A percentile compares a stretch with the other conserved stretches of the same genome.
Evolutionary conservation across 371 early-diverging fungal genomes (phyloP).

Genomic region (Chytridium lagenaria): DNA sequence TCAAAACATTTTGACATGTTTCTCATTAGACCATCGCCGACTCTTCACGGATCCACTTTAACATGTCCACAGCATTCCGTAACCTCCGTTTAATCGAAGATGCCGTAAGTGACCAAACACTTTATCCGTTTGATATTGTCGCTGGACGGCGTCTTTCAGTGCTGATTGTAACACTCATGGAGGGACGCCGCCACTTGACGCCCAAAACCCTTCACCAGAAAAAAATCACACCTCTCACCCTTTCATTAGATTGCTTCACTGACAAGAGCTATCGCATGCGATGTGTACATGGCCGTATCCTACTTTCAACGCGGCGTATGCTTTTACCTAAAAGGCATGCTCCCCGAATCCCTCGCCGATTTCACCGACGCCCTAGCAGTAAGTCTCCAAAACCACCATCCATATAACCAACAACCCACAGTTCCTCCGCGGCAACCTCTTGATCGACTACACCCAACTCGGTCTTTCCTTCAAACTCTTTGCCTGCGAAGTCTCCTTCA

Average conservation of each 20-base stretch:
- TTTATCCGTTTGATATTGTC: too few species aligned
- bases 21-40: slow-evolving; percentile 81
- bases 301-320: slow-evolving; percentile 91
- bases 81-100: slow-evolving; percentile 76
- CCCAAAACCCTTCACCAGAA: not conserved
- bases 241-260: slow-evolving; percentile 66
- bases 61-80: slow-evolving; percentile 85
- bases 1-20: not conserved
- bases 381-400: not conserved
- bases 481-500: slow-evolving; percentile 87
- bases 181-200: not conserved
- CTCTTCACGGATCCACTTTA: slow-evolving; percentile 92
- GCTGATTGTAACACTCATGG: not conserved
- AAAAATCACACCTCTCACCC: too few species aligned
- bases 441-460: slow-evolving; percentile 94
- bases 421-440: slow-evolving; percentile 80
- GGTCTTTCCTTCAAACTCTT: slow-evolving; percentile 88
- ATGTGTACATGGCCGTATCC: slow-evolving; percentile 89
- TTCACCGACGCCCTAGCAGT: too few species aligned
- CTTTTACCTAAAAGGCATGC: too few species aligned
- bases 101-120: slow-evolving; percentile 70
- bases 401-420: slow-evolving; percentile 15
- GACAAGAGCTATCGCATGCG: slow-evolving; percentile 72
- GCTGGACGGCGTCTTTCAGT: not conserved
- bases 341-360: too few species aligned